Evolutionary conservation across 306 rosid genomes (phyloP).

Genomic region (Dryas octopetala): DNA sequence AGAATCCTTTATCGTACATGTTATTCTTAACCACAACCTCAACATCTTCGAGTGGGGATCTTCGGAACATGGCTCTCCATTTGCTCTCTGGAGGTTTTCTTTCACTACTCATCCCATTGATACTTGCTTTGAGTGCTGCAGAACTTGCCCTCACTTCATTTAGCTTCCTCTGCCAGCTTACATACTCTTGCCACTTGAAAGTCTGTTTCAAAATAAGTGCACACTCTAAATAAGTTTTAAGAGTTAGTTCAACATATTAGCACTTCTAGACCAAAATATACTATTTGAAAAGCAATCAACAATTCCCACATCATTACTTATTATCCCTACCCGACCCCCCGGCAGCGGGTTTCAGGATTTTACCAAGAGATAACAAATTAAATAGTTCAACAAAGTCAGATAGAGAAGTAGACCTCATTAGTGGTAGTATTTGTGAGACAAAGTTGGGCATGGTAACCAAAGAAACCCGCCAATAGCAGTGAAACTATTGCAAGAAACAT

Average conservation of each 20-base stretch:
- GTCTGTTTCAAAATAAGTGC: conserved; percentile 52
- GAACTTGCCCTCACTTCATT: conserved; percentile 71
- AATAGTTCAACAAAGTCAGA: conserved; percentile 19
- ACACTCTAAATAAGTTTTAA: not conserved
- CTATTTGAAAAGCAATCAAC: not conserved
- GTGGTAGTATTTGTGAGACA: conserved; percentile 88
- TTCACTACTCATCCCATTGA: conserved; percentile 48
- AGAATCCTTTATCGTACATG: conserved; percentile 63
- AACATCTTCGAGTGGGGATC: conserved; percentile 60
- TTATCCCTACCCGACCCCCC: not conserved
- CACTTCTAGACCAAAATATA: not conserved
- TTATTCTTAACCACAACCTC: conserved; percentile 60
- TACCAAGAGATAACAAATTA: conserved; percentile 9
- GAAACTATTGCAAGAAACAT: conserved; percentile 75
- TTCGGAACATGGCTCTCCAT: conserved; percentile 65
- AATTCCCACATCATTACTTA: not conserved
- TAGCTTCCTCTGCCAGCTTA: conserved; percentile 69
- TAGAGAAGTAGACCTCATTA: conserved; percentile 68
- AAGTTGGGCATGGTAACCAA: conserved; percentile 85
- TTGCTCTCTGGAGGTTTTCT: conserved; percentile 55
- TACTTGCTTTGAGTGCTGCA: conserved; percentile 60
- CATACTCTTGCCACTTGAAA: conserved; percentile 86
- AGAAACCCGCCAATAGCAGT: conserved; percentile 75
- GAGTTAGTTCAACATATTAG: not conserved
- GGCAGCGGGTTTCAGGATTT: not conserved